Evolutionary conservation across 1,284 basidiomycete species (phyloP).

Genomic region (Puccinia triticina): DNA sequence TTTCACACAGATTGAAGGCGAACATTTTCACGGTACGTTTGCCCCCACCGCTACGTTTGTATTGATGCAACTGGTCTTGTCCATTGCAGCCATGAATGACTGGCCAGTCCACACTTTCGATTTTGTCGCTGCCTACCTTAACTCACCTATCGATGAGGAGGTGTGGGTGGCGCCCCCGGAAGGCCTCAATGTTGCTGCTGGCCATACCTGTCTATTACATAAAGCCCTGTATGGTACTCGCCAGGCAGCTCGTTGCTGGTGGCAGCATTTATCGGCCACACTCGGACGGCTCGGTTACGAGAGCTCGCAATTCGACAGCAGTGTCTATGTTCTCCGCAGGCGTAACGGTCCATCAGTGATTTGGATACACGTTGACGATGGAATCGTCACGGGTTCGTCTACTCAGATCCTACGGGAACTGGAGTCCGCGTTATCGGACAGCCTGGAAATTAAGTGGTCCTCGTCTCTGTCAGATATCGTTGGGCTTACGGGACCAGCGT

Average conservation of each 20-base stretch:
- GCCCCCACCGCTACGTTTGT: conserved; percentile 18
- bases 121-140: background rate
- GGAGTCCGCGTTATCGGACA: background rate
- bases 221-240: conserved; percentile 26
- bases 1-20: background rate
- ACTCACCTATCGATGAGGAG: conserved; percentile 11
- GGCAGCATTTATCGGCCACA: background rate
- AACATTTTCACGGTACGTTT: conserved; percentile 2
- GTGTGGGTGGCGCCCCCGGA: too few species aligned
- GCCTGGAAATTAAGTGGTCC: background rate
- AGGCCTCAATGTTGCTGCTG: too few species aligned
- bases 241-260: conserved; percentile 24
- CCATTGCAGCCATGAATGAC: background rate
- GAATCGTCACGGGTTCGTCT: background rate
- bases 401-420: background rate
- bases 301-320: too few species aligned
- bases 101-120: conserved; percentile 22
- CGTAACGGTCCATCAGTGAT: background rate
- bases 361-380: conserved; percentile 33
- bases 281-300: background rate
- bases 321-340: too few species aligned
- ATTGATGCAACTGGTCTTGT: background rate
- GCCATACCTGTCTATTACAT: too few species aligned
- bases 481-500: background rate
- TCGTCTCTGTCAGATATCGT: background rate